phyloP scores from a whole-genome alignment of 257 asterid genomes.

The Perilla frutescens region DNA sequence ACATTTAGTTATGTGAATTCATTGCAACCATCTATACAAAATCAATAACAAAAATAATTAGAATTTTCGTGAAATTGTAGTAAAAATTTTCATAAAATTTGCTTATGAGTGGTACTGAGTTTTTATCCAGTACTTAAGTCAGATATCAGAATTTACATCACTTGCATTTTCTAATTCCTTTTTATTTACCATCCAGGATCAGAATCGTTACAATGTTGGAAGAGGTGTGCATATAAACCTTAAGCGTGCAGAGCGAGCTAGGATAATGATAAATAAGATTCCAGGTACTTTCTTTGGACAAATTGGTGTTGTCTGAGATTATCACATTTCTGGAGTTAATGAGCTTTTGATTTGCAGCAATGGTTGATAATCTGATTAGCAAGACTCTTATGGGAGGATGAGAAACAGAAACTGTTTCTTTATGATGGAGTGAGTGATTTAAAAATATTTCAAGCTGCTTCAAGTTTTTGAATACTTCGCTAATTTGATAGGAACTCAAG shows the following conservation, averaged over 20 bases:
- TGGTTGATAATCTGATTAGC: slow-evolving; percentile 76
- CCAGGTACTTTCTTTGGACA: slow-evolving; percentile 62
- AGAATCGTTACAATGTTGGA: slow-evolving; percentile 88
- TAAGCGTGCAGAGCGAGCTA: slow-evolving; percentile 94
- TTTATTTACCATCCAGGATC: slow-evolving; percentile 55
- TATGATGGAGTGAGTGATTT: slow-evolving; percentile 82
- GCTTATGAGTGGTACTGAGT: too few relatives aligned
- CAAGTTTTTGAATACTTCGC: slow-evolving; percentile 16
- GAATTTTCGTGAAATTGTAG: too few relatives aligned
- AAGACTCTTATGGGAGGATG: slow-evolving; percentile 90
- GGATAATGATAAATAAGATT: slow-evolving; percentile 77
- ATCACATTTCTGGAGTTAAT: slow-evolving; percentile 32
- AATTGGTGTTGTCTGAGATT: slow-evolving; percentile 6
- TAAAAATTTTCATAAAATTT: too few relatives aligned
- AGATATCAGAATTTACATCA: neutral
- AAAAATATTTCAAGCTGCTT: slow-evolving; percentile 14
- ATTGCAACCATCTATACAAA: too few relatives aligned
- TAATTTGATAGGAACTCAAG: too few relatives aligned
- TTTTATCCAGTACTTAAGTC: too few relatives aligned
- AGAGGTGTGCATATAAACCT: slow-evolving; percentile 91
- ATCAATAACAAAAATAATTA: too few relatives aligned
- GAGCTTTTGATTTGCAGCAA: slow-evolving; percentile 55
- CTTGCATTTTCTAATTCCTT: slow-evolving; percentile 5
- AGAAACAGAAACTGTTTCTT: slow-evolving; percentile 75
- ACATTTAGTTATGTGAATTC: too few relatives aligned